These are phyloP conservation scores for Haplographium delicatum DNA, from an alignment of 495 filamentous ascomycete species.

Conservation along the genomic window DNA sequence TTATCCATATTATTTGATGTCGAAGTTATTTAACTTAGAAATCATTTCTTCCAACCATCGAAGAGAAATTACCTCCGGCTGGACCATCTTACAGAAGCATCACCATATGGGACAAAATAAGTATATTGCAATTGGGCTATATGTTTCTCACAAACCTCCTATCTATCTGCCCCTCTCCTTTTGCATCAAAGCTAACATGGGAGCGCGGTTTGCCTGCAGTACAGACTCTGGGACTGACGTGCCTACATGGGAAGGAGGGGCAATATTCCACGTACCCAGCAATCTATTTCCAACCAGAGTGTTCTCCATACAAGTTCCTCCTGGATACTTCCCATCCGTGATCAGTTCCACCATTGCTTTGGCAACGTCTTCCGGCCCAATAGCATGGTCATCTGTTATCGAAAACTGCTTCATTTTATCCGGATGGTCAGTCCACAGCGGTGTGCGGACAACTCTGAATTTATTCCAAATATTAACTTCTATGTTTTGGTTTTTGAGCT, in stretches of 20 bases:
- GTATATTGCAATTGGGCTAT: too few relatives aligned
- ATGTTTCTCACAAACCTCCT: too few relatives aligned
- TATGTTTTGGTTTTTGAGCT: constrained; percentile 7
- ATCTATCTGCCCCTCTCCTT: too few relatives aligned
- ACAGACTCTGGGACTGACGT: neutral
- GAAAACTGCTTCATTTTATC: constrained; percentile 19
- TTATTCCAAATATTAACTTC: too few relatives aligned
- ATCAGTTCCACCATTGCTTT: constrained; percentile 2
- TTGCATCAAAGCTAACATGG: neutral
- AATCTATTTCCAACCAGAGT: neutral
- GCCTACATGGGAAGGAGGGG: neutral
- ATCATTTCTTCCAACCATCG: too few relatives aligned
- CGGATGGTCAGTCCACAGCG: constrained; percentile 23
- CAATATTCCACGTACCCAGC: neutral
- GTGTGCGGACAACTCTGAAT: constrained; percentile 22
- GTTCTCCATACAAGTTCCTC: constrained; percentile 1
- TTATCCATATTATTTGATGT: too few relatives aligned
- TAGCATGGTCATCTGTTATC: neutral
- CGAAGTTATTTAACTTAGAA: too few relatives aligned
- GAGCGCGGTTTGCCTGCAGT: neutral
- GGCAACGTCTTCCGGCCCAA: constrained; percentile 1
- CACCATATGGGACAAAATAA: too few relatives aligned
- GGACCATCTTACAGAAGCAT: too few relatives aligned
- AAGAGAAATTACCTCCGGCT: too few relatives aligned
- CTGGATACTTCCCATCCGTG: constrained; percentile 1